phyloP scores from a whole-genome alignment of 2,329 filamentous ascomycete species.

The Scortechinia acanthostroma region DNA sequence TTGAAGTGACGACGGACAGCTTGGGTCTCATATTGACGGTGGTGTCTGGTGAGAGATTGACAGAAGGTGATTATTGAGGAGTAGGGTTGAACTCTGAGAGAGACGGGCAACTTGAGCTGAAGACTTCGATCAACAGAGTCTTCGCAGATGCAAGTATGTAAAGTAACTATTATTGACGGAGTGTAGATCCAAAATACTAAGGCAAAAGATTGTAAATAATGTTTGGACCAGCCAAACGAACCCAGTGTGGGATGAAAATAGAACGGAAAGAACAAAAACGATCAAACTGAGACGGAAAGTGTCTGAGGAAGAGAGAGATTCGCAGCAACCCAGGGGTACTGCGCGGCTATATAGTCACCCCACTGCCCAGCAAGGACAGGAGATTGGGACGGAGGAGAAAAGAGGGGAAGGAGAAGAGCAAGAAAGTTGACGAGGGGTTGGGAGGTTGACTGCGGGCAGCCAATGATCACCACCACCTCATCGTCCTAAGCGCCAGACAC shows the following conservation, averaged over 20 bases:
- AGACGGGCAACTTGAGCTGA: background rate
- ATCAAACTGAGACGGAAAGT: background rate
- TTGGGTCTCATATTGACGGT: background rate
- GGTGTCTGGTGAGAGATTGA: background rate
- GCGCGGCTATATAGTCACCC: constrained; percentile 1
- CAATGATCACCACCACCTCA: too few species aligned
- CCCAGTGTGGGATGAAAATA: background rate
- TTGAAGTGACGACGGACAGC: background rate
- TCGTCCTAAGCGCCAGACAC: too few species aligned
- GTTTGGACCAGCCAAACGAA: constrained; percentile 2
- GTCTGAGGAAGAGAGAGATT: background rate
- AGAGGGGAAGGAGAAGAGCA: too few species aligned
- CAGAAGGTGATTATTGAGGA: background rate
- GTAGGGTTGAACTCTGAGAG: background rate
- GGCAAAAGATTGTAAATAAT: background rate
- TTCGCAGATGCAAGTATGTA: background rate
- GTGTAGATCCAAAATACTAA: background rate
- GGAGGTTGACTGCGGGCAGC: too few species aligned
- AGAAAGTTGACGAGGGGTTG: too few species aligned
- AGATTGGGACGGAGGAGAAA: too few species aligned
- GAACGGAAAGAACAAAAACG: background rate
- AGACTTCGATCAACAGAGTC: constrained; percentile 1
- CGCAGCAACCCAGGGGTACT: background rate
- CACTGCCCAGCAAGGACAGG: too few species aligned
- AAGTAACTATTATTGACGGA: background rate